Conservation (phyloP, 2,329 filamentous ascomycete genomes). For the Parasarocladium wereldwijsianum region DNA sequence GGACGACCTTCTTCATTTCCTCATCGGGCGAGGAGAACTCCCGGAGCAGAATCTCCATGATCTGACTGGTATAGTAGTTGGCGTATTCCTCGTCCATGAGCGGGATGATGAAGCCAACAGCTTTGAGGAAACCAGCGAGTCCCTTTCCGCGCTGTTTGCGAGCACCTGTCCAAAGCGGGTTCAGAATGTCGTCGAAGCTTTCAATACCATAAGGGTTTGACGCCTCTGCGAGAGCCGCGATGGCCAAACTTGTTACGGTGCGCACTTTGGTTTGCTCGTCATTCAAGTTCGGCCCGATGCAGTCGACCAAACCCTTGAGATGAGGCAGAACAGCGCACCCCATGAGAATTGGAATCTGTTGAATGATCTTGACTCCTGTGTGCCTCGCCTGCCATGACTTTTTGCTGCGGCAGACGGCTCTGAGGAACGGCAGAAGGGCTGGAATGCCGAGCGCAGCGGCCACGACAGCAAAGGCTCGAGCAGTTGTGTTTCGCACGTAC, state of each 20-base stretch:
- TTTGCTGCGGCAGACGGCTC: constrained; percentile 92
- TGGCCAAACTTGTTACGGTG: constrained; percentile 88
- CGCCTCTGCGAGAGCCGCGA: constrained; percentile 88
- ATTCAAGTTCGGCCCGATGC: constrained; percentile 88
- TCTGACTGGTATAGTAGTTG: constrained; percentile 96
- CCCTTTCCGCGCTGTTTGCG: constrained; percentile 95
- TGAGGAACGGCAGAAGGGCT: constrained; percentile 82
- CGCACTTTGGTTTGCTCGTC: constrained; percentile 97
- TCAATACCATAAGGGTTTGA: constrained; percentile 98
- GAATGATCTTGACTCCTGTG: constrained; percentile 97
- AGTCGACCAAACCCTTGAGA: constrained; percentile 89
- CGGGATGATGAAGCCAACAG: constrained; percentile 94
- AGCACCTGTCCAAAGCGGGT: constrained; percentile 91
- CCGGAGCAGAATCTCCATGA: constrained; percentile 94
- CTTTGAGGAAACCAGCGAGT: constrained; percentile 89
- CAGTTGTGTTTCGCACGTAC: constrained; percentile 95
- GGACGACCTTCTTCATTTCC: constrained; percentile 99
- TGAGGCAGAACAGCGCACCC: constrained; percentile 92
- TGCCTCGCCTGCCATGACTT: constrained; percentile 98
- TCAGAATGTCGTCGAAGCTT: constrained; percentile 94
- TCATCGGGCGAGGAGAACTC: constrained; percentile 96
- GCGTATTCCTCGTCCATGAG: constrained; percentile 99
- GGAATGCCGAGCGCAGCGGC: constrained; percentile 93
- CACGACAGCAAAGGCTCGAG: constrained; percentile 91
- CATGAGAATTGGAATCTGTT: constrained; percentile 98